These are phyloP conservation scores for Huntiella abstrusa DNA, from an alignment of 2,329 filamentous ascomycete species.

Conservation along the genomic window DNA sequence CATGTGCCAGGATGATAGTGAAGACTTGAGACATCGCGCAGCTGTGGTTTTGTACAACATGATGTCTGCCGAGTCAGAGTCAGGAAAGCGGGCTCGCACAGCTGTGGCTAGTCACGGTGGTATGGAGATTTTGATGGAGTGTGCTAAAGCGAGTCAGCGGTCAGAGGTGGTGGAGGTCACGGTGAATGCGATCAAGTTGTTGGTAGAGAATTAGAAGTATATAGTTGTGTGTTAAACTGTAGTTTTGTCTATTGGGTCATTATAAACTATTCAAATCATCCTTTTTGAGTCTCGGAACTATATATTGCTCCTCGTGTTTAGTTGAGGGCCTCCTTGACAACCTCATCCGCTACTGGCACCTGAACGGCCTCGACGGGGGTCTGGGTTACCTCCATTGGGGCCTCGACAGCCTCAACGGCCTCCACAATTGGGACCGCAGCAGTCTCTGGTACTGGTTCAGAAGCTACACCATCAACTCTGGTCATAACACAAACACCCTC, in stretches of 20 bases:
- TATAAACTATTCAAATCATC: too few species aligned
- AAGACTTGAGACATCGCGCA: slow-evolving; percentile 52
- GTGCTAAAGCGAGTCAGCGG: slow-evolving; percentile 48
- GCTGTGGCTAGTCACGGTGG: slow-evolving; percentile 44
- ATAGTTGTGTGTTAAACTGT: too few species aligned
- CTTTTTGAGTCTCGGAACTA: neutral
- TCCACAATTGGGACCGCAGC: neutral
- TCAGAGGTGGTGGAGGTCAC: slow-evolving; percentile 52
- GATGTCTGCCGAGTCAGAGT: slow-evolving; percentile 44
- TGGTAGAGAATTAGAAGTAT: slow-evolving; percentile 26
- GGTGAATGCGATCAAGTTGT: slow-evolving; percentile 51
- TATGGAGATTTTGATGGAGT: slow-evolving; percentile 48
- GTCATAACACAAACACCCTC: slow-evolving; percentile 30
- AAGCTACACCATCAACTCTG: slow-evolving; percentile 2
- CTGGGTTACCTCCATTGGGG: neutral
- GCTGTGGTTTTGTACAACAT: slow-evolving; percentile 60
- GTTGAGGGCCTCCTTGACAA: slow-evolving; percentile 8
- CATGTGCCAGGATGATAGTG: slow-evolving; percentile 54
- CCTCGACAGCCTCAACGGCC: neutral
- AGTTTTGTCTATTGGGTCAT: too few species aligned
- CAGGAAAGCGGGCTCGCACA: slow-evolving; percentile 40
- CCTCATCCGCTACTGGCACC: slow-evolving; percentile 11
- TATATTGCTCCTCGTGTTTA: neutral
- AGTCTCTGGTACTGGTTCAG: neutral
- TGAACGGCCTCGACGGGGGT: neutral